Evolutionary conservation across 306 rosid species (phyloP).

Genomic region (Sicyos baderoa): DNA sequence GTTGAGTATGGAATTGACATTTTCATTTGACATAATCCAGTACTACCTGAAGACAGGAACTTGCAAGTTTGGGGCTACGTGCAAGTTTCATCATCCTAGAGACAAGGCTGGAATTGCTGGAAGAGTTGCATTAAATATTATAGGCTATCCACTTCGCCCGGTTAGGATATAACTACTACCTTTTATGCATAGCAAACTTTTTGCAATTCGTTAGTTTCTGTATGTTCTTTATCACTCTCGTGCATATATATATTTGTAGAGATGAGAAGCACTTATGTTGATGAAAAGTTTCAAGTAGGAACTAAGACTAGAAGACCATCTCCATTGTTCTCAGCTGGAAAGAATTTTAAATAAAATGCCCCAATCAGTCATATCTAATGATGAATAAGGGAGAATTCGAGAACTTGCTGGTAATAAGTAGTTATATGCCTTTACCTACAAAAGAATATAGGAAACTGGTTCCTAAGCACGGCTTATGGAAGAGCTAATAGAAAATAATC

Average conservation of each 20-base stretch:
- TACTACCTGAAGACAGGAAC: slow-evolving; percentile 90
- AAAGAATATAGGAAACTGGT: background rate
- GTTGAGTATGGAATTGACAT: background rate
- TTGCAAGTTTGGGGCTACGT: slow-evolving; percentile 97
- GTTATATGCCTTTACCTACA: background rate
- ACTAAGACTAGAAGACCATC: background rate
- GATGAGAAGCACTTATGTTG: background rate
- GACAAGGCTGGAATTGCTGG: slow-evolving; percentile 93
- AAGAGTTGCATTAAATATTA: slow-evolving; percentile 77
- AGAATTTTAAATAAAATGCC: background rate
- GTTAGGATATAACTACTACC: slow-evolving; percentile 41
- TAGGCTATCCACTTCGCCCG: slow-evolving; percentile 95
- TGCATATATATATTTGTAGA: background rate
- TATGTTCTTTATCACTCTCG: background rate
- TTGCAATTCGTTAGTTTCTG: background rate
- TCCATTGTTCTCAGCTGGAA: background rate
- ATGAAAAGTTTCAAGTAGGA: background rate
- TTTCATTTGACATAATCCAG: slow-evolving; percentile 36
- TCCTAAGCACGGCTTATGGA: background rate
- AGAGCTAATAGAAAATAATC: background rate
- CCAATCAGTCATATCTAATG: background rate
- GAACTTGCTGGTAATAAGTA: background rate
- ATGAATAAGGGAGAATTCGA: background rate
- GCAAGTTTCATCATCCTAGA: slow-evolving; percentile 96
- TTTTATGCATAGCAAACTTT: slow-evolving; percentile 3